Evolutionary conservation across 2,329 filamentous ascomycete species (phyloP).

Genomic region (Sporothrix globosa): DNA sequence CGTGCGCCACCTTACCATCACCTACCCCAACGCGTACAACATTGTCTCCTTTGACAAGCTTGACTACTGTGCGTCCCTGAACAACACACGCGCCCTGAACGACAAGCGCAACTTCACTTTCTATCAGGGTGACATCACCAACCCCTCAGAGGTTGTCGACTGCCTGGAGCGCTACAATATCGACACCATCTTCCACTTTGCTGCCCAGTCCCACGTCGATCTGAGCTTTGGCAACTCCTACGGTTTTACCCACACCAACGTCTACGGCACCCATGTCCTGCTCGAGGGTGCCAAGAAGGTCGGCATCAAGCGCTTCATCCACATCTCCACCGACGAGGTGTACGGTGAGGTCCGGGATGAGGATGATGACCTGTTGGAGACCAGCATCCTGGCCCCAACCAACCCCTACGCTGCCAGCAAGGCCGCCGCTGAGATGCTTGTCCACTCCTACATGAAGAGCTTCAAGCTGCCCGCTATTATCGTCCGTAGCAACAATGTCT

Average conservation of each 20-base stretch:
- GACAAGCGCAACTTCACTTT: slow-evolving; percentile 74
- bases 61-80: slow-evolving; percentile 78
- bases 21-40: slow-evolving; percentile 74
- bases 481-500: slow-evolving; percentile 82
- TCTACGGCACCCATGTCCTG: slow-evolving; percentile 81
- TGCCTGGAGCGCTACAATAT: slow-evolving; percentile 72
- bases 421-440: slow-evolving; percentile 80
- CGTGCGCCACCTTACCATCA: slow-evolving; percentile 74
- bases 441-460: slow-evolving; percentile 83
- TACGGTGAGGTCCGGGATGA: slow-evolving; percentile 78
- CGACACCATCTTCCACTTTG: slow-evolving; percentile 82
- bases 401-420: slow-evolving; percentile 83
- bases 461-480: slow-evolving; percentile 81
- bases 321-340: slow-evolving; percentile 83
- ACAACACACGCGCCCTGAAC: slow-evolving; percentile 74
- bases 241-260: slow-evolving; percentile 78
- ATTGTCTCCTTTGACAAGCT: slow-evolving; percentile 83
- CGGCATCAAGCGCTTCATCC: slow-evolving; percentile 72
- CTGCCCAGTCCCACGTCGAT: slow-evolving; percentile 83
- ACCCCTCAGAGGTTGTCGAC: slow-evolving; percentile 68
- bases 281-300: slow-evolving; percentile 76
- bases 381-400: slow-evolving; percentile 74
- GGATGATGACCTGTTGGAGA: slow-evolving; percentile 71
- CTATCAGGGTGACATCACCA: slow-evolving; percentile 77
- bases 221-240: slow-evolving; percentile 82